Percentiles rank a stretch among this genome's conserved stretches.
phyloP scores from a whole-genome alignment of 2,329 filamentous ascomycete species.

The Corynespora cassiicola region DNA sequence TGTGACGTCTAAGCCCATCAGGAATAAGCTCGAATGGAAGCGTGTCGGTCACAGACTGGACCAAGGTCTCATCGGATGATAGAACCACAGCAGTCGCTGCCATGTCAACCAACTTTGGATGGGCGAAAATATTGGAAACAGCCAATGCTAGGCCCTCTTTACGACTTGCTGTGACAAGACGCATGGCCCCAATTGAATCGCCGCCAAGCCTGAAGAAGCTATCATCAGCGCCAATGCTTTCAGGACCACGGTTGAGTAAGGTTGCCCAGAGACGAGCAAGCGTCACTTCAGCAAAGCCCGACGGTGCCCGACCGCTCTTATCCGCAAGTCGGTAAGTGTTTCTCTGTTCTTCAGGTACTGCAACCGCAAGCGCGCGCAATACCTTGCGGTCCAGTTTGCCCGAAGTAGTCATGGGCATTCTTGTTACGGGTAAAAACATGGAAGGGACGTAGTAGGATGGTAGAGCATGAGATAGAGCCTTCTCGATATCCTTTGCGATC shows the following conservation, averaged over 20 bases:
- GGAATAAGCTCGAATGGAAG: slow-evolving; percentile 34
- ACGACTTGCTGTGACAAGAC: slow-evolving; percentile 49
- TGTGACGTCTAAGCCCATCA: slow-evolving; percentile 14
- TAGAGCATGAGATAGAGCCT: slow-evolving; percentile 34
- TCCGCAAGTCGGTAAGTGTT: slow-evolving; percentile 33
- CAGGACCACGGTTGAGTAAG: slow-evolving; percentile 45
- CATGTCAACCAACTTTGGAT: slow-evolving; percentile 53
- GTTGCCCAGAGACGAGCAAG: slow-evolving; percentile 47
- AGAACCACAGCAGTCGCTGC: slow-evolving; percentile 32
- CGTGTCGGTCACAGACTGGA: slow-evolving; percentile 16
- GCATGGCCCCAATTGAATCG: slow-evolving; percentile 56
- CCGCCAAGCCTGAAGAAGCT: slow-evolving; percentile 56
- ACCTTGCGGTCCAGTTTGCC: slow-evolving; percentile 51
- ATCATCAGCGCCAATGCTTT: slow-evolving; percentile 51
- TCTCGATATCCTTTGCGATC: slow-evolving; percentile 31
- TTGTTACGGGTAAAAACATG: slow-evolving; percentile 50
- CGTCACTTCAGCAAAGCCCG: slow-evolving; percentile 24
- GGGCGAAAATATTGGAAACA: slow-evolving; percentile 53
- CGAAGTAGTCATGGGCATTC: slow-evolving; percentile 50
- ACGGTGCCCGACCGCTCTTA: slow-evolving; percentile 36
- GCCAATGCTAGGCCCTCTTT: slow-evolving; percentile 48
- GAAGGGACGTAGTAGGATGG: slow-evolving; percentile 54
- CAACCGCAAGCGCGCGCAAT: slow-evolving; percentile 44
- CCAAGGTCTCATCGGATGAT: slow-evolving; percentile 24
- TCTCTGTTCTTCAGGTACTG: slow-evolving; percentile 35